Conservation (phyloP, 192 early-diverging fungal genomes). For the Coemansia sp. region DNA sequence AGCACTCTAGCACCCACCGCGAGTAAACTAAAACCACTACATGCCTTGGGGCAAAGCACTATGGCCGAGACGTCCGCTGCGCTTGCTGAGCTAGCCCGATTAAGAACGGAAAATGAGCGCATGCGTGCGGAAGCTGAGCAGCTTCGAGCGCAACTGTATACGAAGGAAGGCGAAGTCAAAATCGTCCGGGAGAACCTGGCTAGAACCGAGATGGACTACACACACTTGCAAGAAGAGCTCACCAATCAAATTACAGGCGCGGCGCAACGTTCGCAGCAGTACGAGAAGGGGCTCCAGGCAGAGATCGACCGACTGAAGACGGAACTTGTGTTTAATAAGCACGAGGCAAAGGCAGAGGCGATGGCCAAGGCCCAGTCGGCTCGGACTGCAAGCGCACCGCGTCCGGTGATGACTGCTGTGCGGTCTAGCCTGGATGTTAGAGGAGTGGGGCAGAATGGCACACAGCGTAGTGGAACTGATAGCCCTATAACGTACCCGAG, state of each 20-base stretch:
- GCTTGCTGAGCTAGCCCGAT: slow-evolving; percentile 21
- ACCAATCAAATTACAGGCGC: slow-evolving; percentile 28
- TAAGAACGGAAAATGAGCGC: slow-evolving; percentile 33
- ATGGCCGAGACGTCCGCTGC: neutral
- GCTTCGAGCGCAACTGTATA: slow-evolving; percentile 38
- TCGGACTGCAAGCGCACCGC: neutral
- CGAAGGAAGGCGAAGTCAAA: slow-evolving; percentile 49
- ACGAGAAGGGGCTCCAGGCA: slow-evolving; percentile 8
- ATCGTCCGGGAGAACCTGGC: slow-evolving; percentile 51
- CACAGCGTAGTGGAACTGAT: neutral
- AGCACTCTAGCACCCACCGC: slow-evolving; percentile 5
- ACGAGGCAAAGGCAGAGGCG: slow-evolving; percentile 30
- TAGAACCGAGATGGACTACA: slow-evolving; percentile 50
- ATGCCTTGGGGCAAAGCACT: neutral
- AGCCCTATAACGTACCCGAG: slow-evolving; percentile 21
- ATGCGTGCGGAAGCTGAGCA: slow-evolving; percentile 24
- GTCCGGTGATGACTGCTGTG: neutral
- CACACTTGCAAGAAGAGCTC: slow-evolving; percentile 49
- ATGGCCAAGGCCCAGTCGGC: slow-evolving; percentile 7
- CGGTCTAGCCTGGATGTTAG: slow-evolving; percentile 3
- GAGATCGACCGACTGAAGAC: slow-evolving; percentile 47
- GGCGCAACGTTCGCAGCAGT: neutral
- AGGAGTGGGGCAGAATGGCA: neutral
- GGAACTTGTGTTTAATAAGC: slow-evolving; percentile 39
- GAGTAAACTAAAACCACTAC: neutral